Evolutionary conservation across 1,284 basidiomycete genomes (phyloP), one percentile per base, ranked within the genome.

Genomic region (Lignosus rhinocerotis): DNA sequence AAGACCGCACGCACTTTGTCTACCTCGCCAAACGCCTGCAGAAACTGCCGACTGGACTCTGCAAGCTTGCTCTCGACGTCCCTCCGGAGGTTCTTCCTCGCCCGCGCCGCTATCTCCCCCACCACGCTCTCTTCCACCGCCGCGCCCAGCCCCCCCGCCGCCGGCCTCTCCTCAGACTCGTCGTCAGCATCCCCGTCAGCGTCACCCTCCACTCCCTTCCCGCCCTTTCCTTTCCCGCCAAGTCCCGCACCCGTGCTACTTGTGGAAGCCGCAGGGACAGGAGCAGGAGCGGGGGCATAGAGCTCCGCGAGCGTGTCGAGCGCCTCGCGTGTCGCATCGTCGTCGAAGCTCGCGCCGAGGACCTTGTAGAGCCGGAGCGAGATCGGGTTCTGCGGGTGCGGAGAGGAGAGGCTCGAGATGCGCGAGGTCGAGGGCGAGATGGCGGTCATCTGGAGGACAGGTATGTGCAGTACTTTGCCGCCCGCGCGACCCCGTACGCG

Each of bases 341-440:
- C 93, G 51, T 94, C 88, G 64, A 92, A 95, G 56, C 86, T 92
- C 1, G 88, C 88, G 30, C 89, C 86, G 25, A 96, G 80, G 55
- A 96, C 87, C 72, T 96, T 96, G 75, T 93, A 94, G 17, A 96
- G 77, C n/a, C 93, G 82, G 6, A 92, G 75, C 17, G 90, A 86
- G 48, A 96, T 82, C 1, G 93, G 93, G 67, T 89, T 90, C 51
- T 72, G 70, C 0, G 68, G 58, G 21, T 69, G 66, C 17, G 67
- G 66, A 3, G 70, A 61, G 14, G 64, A 53, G 25, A 63, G 32
- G 33, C 53, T 55, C 25, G 53, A 25, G 9, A 56, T 62, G 50
- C 61, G 59, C 31, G 69, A 66, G 36, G 62, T 44, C 44, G 66
- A 56, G 45, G 61, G 53, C 17, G 66, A 63, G 59, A 60, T 55